Conservation (phyloP, 257 asterid species). For the Anisodus acutangulus region DNA sequence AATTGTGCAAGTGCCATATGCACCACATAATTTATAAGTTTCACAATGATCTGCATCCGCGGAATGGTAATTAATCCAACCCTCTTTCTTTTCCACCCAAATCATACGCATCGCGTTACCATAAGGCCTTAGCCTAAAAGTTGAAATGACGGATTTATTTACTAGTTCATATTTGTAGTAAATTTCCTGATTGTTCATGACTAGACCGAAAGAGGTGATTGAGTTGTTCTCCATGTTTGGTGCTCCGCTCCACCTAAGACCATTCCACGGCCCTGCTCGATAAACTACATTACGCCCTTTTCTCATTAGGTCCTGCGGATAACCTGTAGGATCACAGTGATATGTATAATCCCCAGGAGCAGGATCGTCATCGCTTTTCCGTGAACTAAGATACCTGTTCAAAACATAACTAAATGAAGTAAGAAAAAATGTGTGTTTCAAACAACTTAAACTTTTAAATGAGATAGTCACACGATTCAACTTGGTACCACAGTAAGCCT, state of each 20-base stretch:
- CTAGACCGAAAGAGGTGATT: background rate
- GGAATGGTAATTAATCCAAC: conserved; percentile 16
- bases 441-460: background rate
- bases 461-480: background rate
- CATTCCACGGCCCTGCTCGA: conserved; percentile 38
- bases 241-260: conserved; percentile 31
- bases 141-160: background rate
- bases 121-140: background rate
- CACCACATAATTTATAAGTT: conserved; percentile 37
- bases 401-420: background rate
- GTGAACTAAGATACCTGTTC: conserved; percentile 29
- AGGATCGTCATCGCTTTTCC: conserved; percentile 38
- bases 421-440: background rate
- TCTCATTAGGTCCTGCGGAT: conserved; percentile 36
- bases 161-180: conserved; percentile 10
- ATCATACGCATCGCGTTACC: conserved; percentile 14
- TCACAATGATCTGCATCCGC: conserved; percentile 34
- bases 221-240: conserved; percentile 18
- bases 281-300: conserved; percentile 26
- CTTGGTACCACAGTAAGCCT: background rate
- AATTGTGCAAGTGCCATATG: conserved; percentile 37
- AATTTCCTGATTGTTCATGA: background rate
- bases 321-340: conserved; percentile 30
- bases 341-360: conserved; percentile 38
- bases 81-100: conserved; percentile 22